phyloP scores from a whole-genome alignment of 1,139 yeast genomes.

The Yamadazyma jaroonii region DNA sequence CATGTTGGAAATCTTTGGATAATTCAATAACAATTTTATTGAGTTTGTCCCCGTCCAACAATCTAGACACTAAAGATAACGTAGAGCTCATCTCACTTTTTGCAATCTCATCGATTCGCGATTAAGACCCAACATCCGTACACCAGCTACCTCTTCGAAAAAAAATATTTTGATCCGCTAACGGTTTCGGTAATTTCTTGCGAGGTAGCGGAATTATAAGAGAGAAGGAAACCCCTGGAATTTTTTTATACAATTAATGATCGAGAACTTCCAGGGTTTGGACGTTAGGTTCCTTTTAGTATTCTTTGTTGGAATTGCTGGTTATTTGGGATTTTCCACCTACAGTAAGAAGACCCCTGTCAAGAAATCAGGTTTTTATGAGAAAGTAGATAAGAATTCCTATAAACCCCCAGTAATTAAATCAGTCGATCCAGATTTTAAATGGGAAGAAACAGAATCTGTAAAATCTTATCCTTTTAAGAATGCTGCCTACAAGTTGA shows the following conservation, averaged over 20 bases:
- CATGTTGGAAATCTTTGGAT: slow-evolving; percentile 18
- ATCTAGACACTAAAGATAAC: slow-evolving; percentile 26
- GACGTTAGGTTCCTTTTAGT: too few relatives aligned
- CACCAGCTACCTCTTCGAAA: too few relatives aligned
- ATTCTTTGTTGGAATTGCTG: background rate
- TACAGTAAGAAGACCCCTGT: too few relatives aligned
- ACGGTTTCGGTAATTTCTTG: too few relatives aligned
- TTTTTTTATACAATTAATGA: too few relatives aligned
- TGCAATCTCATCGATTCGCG: slow-evolving; percentile 4
- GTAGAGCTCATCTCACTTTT: slow-evolving; percentile 11
- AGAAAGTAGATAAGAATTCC: slow-evolving; percentile 4
- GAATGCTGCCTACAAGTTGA: slow-evolving; percentile 58
- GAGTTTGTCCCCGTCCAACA: slow-evolving; percentile 26
- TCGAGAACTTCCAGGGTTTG: too few relatives aligned
- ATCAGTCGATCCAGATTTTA: slow-evolving; percentile 16
- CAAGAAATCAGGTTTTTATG: slow-evolving; percentile 4
- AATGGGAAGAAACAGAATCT: slow-evolving; percentile 17
- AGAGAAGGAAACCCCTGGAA: too few relatives aligned
- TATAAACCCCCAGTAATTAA: slow-evolving; percentile 12
- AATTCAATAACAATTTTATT: slow-evolving; percentile 23
- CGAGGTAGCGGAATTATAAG: too few relatives aligned
- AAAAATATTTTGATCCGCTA: too few relatives aligned
- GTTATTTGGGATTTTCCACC: background rate
- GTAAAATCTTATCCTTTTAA: slow-evolving; percentile 36
- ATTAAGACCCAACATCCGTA: too few relatives aligned